These are phyloP conservation scores for Aechmea fasciata DNA, from an alignment of 176 grass and related monocot species.

Conservation along the genomic window DNA sequence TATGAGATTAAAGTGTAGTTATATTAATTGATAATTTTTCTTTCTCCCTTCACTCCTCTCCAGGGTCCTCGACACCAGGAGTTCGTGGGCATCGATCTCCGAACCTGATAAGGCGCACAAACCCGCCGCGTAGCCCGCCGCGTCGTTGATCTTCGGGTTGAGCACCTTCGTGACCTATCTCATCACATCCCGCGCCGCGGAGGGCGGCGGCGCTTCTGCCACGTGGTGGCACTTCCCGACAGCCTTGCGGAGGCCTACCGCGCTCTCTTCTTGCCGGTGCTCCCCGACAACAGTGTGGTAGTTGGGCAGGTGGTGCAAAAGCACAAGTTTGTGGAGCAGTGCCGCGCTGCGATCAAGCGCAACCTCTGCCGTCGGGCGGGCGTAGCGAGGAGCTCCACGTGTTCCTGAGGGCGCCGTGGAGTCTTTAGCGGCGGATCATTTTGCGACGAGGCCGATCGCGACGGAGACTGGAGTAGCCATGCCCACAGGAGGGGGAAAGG, in stretches of 20 bases:
- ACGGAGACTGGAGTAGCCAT: slow-evolving; percentile 11
- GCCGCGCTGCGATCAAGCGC: slow-evolving; percentile 42
- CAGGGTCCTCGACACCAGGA: too few relatives aligned
- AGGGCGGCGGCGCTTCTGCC: slow-evolving; percentile 39
- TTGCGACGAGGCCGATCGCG: slow-evolving; percentile 8
- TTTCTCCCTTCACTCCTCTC: too few relatives aligned
- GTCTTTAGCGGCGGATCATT: neutral
- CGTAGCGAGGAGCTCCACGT: slow-evolving; percentile 32
- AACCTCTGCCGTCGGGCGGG: slow-evolving; percentile 50
- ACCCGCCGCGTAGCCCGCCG: too few relatives aligned
- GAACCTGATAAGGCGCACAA: too few relatives aligned
- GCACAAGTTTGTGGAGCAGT: too few relatives aligned
- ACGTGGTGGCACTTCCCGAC: slow-evolving; percentile 56
- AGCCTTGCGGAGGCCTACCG: slow-evolving; percentile 43
- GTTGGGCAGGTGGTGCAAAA: slow-evolving; percentile 84
- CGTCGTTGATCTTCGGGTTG: too few relatives aligned
- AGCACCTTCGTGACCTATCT: slow-evolving; percentile 70
- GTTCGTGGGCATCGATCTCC: too few relatives aligned
- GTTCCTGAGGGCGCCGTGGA: slow-evolving; percentile 53
- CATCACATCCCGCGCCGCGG: slow-evolving; percentile 36
- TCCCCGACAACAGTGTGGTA: slow-evolving; percentile 68
- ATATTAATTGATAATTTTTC: too few relatives aligned
- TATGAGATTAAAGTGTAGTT: too few relatives aligned
- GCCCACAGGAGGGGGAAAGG: slow-evolving; percentile 35
- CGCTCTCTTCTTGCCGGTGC: slow-evolving; percentile 54